Percentiles rank a stretch among this genome's conserved stretches.
Evolutionary conservation across 2,329 filamentous ascomycete genomes (phyloP).

Genomic region (Mollisia scopiformis): DNA sequence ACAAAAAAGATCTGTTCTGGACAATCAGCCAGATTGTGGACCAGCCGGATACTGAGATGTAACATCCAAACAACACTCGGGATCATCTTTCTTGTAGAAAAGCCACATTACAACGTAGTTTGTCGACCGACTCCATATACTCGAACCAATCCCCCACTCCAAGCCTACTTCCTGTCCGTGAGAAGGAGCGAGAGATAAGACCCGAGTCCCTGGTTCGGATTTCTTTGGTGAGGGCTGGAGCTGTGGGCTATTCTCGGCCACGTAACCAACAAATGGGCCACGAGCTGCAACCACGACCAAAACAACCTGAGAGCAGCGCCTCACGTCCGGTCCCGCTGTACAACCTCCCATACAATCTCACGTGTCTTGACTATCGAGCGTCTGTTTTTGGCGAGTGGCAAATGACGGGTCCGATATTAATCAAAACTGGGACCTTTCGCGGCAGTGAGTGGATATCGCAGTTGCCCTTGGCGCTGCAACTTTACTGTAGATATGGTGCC

Average conservation of each 20-base stretch:
- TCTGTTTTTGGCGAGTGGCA: neutral
- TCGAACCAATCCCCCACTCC: neutral
- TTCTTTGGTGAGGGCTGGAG: no score
- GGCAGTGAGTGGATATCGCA: no score
- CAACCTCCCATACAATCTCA: neutral
- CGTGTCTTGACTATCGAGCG: neutral
- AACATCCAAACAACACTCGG: neutral
- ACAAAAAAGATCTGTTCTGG: neutral
- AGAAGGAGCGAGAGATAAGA: constrained; percentile 1
- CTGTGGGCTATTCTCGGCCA: neutral
- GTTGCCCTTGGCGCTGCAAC: neutral
- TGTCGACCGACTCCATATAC: neutral
- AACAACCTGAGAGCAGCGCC: neutral
- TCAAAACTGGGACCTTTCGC: neutral
- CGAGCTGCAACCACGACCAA: neutral
- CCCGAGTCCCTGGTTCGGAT: neutral
- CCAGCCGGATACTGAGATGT: neutral
- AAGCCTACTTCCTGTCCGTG: neutral
- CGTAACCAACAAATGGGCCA: neutral
- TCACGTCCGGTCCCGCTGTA: neutral
- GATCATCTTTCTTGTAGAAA: no score
- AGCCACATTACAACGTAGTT: neutral
- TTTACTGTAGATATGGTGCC: neutral
- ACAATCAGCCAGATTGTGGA: neutral
- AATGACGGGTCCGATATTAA: neutral